Base-by-base conservation (phyloP, 2,329 filamentous ascomycete genomes). In the Colletotrichum higginsianum region DNA sequence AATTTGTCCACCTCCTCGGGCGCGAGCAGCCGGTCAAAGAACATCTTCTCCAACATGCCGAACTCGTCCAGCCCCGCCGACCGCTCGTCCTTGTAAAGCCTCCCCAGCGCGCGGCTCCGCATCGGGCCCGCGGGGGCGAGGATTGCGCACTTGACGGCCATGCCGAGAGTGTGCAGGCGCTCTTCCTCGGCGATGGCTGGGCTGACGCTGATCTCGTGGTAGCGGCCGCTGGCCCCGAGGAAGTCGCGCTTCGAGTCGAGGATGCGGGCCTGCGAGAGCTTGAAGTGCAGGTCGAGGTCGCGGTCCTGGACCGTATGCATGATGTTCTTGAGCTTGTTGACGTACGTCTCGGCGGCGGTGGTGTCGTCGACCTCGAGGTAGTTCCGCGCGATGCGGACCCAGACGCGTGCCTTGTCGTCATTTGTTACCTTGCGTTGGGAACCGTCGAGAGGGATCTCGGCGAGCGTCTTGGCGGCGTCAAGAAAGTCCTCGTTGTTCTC, bases 41-140 rank as follows among this genome's bases (percentile, higher is more conserved):
- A 98, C 90, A 99, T 98, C 86, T 98, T 98, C 85, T 98, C 96
- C 16, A 99, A 85, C 65, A 99, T 98, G 60, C 90, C 87, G 79
- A 93, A 96, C 82, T 98, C 94, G 42, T 92, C 89, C 2, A 96
- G 89, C 61, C 91, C 89, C 4, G 87, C 85, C 0, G 94, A 89
- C 40, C 96, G 90, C 75, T 98, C 96, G 81, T 99, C 96, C 82
- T 97, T 98, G 88, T 98, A 98, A 16, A 99, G 86, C 64, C 93
- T 91, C 5, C 91, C 94, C 21, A 99, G 88, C 53, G 92, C 91
- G 57, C 94, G 90, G 74, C 93, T 94, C 65, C 96, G 91, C 78
- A 92, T 87, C 0, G 96, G 96, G 0, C 96, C 96, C 0, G 96
- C 96, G 2, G 96, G 96, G 0, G 95, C 95, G 3, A 99, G 89